phyloP scores from a whole-genome alignment of 345 rosid genomes.

The Aquilaria yunnanensis region DNA sequence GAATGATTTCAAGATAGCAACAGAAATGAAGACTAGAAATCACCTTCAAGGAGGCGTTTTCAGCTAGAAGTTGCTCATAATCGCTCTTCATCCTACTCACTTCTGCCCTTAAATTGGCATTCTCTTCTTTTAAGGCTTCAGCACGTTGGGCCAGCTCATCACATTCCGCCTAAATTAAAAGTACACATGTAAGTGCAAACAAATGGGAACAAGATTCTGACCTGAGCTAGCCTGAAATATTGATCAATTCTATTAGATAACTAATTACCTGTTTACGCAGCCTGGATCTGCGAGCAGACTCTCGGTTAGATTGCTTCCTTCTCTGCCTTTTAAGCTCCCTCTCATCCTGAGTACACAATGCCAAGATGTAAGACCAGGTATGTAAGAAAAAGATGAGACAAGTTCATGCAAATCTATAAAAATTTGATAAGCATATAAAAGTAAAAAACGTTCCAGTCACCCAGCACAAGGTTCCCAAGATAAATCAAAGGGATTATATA shows the following conservation, averaged over 20 bases:
- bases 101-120: constrained; percentile 77
- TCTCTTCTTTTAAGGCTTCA: constrained; percentile 78
- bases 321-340: constrained; percentile 91
- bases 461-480: no score
- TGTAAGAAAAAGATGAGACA: background rate
- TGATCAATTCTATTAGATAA: background rate
- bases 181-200: constrained; percentile 11
- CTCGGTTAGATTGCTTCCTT: constrained; percentile 98
- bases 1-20: background rate
- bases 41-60: constrained; percentile 84
- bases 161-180: constrained; percentile 84
- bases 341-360: constrained; percentile 55
- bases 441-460: background rate
- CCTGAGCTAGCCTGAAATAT: background rate
- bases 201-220: constrained; percentile 5
- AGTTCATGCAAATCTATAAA: background rate
- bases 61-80: constrained; percentile 69
- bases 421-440: background rate
- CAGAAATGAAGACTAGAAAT: constrained; percentile 5
- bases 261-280: constrained; percentile 90
- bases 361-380: background rate
- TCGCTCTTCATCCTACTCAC: constrained; percentile 64
- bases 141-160: constrained; percentile 94
- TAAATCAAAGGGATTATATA: no score
- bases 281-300: constrained; percentile 95